Conservation (phyloP, 805 yeast genomes). For the Candida maltosa region DNA sequence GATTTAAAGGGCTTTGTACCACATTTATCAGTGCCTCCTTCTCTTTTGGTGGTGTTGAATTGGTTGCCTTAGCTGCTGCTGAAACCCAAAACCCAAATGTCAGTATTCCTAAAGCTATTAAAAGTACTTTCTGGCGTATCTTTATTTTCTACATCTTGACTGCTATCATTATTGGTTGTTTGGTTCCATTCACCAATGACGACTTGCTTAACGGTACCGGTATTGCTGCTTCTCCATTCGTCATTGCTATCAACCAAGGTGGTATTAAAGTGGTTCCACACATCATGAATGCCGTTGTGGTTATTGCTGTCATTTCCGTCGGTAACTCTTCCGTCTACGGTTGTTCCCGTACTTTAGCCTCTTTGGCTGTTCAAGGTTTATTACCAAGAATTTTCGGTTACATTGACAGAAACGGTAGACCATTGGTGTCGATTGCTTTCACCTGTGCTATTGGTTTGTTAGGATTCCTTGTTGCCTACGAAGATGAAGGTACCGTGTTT, state of each 20-base stretch:
- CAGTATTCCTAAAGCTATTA: constrained; percentile 38
- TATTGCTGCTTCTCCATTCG: constrained; percentile 71
- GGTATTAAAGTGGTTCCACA: constrained; percentile 68
- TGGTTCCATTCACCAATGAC: constrained; percentile 50
- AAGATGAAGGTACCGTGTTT: constrained; percentile 30
- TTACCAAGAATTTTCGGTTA: constrained; percentile 48
- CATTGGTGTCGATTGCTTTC: constrained; percentile 32
- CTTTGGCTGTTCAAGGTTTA: constrained; percentile 67
- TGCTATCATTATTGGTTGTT: constrained; percentile 32
- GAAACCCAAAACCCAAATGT: constrained; percentile 39
- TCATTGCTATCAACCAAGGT: constrained; percentile 61
- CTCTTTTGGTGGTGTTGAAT: constrained; percentile 34
- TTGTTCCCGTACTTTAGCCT: constrained; percentile 64
- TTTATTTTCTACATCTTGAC: constrained; percentile 35
- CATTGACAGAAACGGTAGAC: constrained; percentile 42
- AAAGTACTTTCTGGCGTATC: constrained; percentile 43
- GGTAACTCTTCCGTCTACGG: constrained; percentile 75
- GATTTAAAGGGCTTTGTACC: constrained; percentile 37
- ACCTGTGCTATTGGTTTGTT: constrained; percentile 34
- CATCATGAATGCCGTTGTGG: constrained; percentile 70
- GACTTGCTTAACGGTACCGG: constrained; percentile 49
- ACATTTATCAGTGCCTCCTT: constrained; percentile 32
- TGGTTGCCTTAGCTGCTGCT: constrained; percentile 36
- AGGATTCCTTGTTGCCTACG: constrained; percentile 33
- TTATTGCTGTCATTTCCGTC: constrained; percentile 70